Percentiles rank a stretch among this genome's conserved stretches.
Evolutionary conservation across 148 eudicot species (phyloP).

Genomic region (Dianthus caryophyllus): DNA sequence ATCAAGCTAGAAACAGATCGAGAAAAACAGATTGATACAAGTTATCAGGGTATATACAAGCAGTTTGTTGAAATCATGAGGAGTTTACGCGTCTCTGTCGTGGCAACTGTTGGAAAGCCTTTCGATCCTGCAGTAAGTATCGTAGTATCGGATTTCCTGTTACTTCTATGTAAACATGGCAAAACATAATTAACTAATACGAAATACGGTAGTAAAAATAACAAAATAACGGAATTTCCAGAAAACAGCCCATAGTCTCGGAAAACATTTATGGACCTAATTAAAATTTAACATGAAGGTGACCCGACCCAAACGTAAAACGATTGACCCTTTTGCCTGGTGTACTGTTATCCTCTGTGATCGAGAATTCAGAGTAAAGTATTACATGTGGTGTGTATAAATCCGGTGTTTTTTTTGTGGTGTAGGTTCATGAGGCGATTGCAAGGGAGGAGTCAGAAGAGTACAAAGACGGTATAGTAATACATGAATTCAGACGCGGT

Average conservation of each 20-base stretch:
- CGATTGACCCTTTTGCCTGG: no score
- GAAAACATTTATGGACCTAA: no score
- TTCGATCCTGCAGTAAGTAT: slow-evolving; percentile 85
- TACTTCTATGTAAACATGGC: not conserved
- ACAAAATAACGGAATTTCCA: no score
- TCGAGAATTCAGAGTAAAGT: not conserved
- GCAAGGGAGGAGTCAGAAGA: slow-evolving; percentile 82
- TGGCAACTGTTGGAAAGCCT: slow-evolving; percentile 84
- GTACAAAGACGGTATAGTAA: slow-evolving; percentile 71
- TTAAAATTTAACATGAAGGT: no score
- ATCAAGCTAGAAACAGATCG: slow-evolving; percentile 66
- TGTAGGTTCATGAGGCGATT: slow-evolving; percentile 82
- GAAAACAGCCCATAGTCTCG: no score
- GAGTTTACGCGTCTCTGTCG: slow-evolving; percentile 64
- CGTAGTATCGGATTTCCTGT: not conserved
- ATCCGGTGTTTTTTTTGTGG: slow-evolving; percentile 12
- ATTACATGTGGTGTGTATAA: not conserved
- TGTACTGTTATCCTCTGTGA: no score
- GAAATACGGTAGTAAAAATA: no score
- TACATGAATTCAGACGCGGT: slow-evolving; percentile 76
- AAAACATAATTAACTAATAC: no score
- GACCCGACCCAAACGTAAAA: no score
- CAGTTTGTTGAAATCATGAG: slow-evolving; percentile 94
- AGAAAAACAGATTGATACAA: slow-evolving; percentile 79
- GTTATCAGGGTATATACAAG: slow-evolving; percentile 96